phyloP scores from a whole-genome alignment of 2,329 filamentous ascomycete species.

The Fusarium sp. region DNA sequence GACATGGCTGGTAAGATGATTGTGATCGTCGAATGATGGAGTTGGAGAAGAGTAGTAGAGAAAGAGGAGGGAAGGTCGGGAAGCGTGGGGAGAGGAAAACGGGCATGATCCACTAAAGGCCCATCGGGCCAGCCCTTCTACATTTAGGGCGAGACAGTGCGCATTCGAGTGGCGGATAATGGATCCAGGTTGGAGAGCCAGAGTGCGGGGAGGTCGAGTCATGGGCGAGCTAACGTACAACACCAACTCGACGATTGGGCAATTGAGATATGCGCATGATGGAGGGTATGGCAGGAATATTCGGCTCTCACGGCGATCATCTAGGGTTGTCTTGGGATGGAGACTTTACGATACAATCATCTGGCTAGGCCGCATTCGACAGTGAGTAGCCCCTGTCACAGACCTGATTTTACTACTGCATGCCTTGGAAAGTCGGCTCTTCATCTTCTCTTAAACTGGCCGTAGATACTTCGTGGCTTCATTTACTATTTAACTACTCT shows the following conservation, averaged over 20 bases:
- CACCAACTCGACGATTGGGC: background rate
- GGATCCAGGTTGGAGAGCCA: background rate
- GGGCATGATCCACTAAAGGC: background rate
- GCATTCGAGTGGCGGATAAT: background rate
- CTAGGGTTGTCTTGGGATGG: background rate
- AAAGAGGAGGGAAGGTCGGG: background rate
- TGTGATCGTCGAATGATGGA: background rate
- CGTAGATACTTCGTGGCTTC: background rate
- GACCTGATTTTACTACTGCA: background rate
- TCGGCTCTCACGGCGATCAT: background rate
- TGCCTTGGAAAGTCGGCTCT: background rate
- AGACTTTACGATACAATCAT: background rate
- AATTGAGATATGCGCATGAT: background rate
- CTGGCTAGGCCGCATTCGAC: background rate
- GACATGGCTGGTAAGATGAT: background rate
- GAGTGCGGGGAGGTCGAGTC: background rate
- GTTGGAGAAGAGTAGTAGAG: conserved; percentile 1
- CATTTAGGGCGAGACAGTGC: background rate
- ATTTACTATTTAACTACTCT: background rate
- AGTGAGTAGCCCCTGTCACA: background rate
- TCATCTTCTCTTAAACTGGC: background rate
- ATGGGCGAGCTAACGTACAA: background rate
- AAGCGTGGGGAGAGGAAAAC: background rate
- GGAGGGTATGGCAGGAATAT: background rate
- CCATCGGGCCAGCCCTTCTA: background rate